These are phyloP conservation scores for Saxophila tyrrhenica DNA, from an alignment of 495 filamentous ascomycete species.

Conservation along the genomic window DNA sequence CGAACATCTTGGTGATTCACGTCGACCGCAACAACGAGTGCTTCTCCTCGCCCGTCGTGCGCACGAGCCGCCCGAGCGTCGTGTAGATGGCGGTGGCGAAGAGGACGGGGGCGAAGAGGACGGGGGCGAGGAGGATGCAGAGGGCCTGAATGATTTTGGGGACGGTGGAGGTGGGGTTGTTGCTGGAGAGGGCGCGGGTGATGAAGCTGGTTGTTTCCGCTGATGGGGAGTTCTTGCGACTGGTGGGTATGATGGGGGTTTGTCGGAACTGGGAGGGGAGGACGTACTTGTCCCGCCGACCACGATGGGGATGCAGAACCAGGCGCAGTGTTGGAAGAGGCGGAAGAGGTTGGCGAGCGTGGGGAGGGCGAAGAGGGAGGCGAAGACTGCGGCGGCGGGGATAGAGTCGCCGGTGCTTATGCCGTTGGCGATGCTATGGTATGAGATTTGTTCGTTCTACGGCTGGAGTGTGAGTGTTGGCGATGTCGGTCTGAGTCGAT, in stretches of 20 bases:
- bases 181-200: conserved; percentile 23
- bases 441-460: neutral
- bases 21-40: conserved; percentile 14
- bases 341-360: conserved; percentile 38
- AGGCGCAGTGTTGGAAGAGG: conserved; percentile 33
- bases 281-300: conserved; percentile 44
- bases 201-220: conserved; percentile 40
- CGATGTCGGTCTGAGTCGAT: neutral
- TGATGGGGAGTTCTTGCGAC: no score
- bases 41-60: conserved; percentile 9
- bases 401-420: conserved; percentile 21
- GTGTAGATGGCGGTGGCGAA: conserved; percentile 22
- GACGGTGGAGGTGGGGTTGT: conserved; percentile 21
- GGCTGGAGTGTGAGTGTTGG: neutral
- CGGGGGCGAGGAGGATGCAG: conserved; percentile 20
- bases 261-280: no score
- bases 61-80: conserved; percentile 14
- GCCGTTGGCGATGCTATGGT: neutral
- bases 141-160: conserved; percentile 23
- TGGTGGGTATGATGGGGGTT: no score
- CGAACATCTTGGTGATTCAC: conserved; percentile 19
- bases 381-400: conserved; percentile 39
- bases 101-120: conserved; percentile 18
- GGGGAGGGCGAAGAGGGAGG: conserved; percentile 35
- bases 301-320: conserved; percentile 47